Percentiles rank a stretch among this genome's conserved stretches.
phyloP scores from a whole-genome alignment of 768 basidiomycete species.

The Kwoniella newhampshirensis region DNA sequence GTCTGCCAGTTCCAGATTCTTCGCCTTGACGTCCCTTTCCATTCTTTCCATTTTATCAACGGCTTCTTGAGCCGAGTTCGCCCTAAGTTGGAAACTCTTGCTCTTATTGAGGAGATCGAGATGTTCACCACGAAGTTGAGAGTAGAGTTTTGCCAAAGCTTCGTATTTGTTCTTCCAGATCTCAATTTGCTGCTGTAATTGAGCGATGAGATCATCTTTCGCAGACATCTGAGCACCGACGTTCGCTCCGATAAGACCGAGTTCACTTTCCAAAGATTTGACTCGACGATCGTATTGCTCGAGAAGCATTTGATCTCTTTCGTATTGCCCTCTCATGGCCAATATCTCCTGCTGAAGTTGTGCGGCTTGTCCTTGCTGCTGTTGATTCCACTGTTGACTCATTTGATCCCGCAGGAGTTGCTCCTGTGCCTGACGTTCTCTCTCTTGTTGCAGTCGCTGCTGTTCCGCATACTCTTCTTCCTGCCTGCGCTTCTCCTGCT shows the following conservation, averaged over 20 bases:
- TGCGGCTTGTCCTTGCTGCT: conserved; percentile 64
- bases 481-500: conserved; percentile 73
- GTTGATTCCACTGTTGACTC: conserved; percentile 68
- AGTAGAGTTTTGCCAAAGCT: conserved; percentile 95
- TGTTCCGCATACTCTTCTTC: conserved; percentile 86
- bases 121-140: conserved; percentile 94
- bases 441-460: conserved; percentile 81
- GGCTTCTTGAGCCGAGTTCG: conserved; percentile 96
- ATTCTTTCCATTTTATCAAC: conserved; percentile 98
- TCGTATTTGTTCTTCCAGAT: conserved; percentile 99
- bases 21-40: conserved; percentile 97
- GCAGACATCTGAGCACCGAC: conserved; percentile 80
- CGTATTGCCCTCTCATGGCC: conserved; percentile 93
- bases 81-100: conserved; percentile 96
- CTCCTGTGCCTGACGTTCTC: conserved; percentile 84
- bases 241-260: conserved; percentile 70
- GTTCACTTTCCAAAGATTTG: conserved; percentile 89
- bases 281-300: conserved; percentile 97
- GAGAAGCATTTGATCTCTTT: conserved; percentile 93
- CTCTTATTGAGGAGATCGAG: conserved; percentile 94
- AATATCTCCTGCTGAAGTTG: conserved; percentile 89
- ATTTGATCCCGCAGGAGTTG: conserved; percentile 62
- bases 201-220: conserved; percentile 93
- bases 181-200: conserved; percentile 93
- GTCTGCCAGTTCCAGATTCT: conserved; percentile 95